Evolutionary conservation across 2,329 filamentous ascomycete species (phyloP), one percentile per base, ranked within the genome.

Genomic region (Neonectria sp.): DNA sequence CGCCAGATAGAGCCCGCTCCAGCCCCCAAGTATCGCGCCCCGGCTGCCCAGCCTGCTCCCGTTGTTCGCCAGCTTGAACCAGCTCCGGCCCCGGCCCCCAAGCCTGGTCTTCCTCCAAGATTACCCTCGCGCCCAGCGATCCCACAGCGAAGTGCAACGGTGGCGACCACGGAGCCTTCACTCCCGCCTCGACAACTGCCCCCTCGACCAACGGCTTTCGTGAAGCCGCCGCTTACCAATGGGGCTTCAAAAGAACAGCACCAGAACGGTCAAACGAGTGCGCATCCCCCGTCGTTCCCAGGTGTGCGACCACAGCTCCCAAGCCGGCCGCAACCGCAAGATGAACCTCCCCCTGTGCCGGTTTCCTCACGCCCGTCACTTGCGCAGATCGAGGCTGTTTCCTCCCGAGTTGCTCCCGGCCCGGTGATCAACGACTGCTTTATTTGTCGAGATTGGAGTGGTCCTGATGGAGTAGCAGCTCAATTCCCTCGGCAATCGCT

Each of bases 391-490:
- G 81, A 86, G 60, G 83, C 85, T 2, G 80, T 79, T 6, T 78
- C 80, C 13, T 74, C 78, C 49, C 80, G 80, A 53, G 70, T 76
- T 13, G 67, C 77, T 11, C 74, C 74, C 15, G 62, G 78, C 13
- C 69, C 73, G 24, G 71, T 71, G 8, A 71, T 75, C 17, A 74
- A 76, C 33, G 79, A 81, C n/a, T 98, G 96, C 79, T 86, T 97
- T 59, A 84, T 90, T 65, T 98, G 96, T 78, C 90, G 95, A 71
- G 95, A 98, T 82, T 98, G 97, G 80, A 95, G 93, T 7, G 90
- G 82, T 0, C 92, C 94, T 0, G 96, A 98, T 80, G 81, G 81
- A 15, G 91, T 97, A 71, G 95, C 94, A 6, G 88, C 93, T 6
- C 91, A 90, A 71, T 95, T 94, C 76, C 94, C 95, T 6, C 86